These are phyloP conservation scores for Chloromonas sp. DNA, from an alignment of 163 green algal genomes.

Conservation along the genomic window DNA sequence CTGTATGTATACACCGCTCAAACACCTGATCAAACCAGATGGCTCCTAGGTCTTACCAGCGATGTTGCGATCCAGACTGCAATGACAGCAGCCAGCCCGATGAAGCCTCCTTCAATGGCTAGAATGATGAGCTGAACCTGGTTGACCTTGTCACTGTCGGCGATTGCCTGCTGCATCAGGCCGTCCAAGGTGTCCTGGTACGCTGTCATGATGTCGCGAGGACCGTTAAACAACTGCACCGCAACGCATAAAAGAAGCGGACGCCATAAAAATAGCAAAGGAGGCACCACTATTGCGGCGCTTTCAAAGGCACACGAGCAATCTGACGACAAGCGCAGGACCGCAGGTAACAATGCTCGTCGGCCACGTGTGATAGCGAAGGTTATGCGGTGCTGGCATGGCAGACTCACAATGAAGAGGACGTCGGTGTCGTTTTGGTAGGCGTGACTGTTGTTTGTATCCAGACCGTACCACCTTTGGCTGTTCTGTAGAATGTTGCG, in stretches of 20 bases:
- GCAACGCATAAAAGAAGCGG: not conserved
- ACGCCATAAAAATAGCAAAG: not conserved
- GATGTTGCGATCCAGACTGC: not conserved
- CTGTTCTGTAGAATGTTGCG: constrained; percentile 1
- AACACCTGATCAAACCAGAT: no score
- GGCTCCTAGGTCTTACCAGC: no score
- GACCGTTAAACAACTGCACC: not conserved
- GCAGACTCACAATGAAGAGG: not conserved
- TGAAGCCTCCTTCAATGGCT: not conserved
- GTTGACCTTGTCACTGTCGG: not conserved
- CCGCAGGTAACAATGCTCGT: no score
- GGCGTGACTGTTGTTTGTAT: not conserved
- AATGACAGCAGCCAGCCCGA: not conserved
- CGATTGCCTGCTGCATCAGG: not conserved
- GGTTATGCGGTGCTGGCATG: no score
- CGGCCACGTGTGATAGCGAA: no score
- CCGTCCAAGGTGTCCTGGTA: not conserved
- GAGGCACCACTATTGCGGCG: not conserved
- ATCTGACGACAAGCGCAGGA: not conserved
- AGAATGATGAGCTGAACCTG: not conserved
- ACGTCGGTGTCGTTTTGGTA: not conserved
- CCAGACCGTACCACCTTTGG: not conserved
- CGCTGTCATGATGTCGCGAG: not conserved
- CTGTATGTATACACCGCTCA: no score
- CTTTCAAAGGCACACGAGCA: not conserved